Evolutionary conservation across 257 asterid species (phyloP).

Genomic region (Coffea eugenioides): DNA sequence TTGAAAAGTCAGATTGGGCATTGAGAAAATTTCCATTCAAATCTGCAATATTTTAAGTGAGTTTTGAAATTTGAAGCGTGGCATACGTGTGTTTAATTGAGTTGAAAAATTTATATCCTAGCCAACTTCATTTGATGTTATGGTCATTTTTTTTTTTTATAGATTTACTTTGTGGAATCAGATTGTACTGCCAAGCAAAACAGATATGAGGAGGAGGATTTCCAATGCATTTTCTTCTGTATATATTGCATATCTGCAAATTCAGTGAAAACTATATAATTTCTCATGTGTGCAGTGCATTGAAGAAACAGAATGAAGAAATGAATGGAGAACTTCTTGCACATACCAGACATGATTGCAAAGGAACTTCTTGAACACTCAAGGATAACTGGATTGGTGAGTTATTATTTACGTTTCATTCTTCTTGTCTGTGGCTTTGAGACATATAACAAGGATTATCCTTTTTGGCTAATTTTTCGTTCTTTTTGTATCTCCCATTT

Average conservation of each 20-base stretch:
- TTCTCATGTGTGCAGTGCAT: constrained; percentile 57
- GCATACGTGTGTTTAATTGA: no score
- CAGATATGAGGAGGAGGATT: no score
- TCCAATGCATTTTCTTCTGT: constrained; percentile 12
- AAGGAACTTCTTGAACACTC: constrained; percentile 61
- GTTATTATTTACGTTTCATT: constrained; percentile 14
- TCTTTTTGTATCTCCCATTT: neutral
- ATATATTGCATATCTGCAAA: neutral
- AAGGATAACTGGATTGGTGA: constrained; percentile 93
- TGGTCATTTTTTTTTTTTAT: no score
- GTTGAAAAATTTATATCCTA: no score
- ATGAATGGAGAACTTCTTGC: constrained; percentile 72
- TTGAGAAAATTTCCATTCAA: no score
- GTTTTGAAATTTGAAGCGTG: no score
- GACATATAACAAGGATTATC: constrained; percentile 1
- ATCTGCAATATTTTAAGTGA: no score
- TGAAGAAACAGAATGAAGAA: constrained; percentile 94
- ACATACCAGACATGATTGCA: constrained; percentile 66
- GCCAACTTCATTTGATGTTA: no score
- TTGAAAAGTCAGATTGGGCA: no score
- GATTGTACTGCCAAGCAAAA: no score
- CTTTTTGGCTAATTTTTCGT: neutral
- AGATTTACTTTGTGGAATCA: no score
- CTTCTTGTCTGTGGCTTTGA: neutral
- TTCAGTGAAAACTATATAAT: neutral